A percentile compares a stretch with the other conserved stretches of the same genome.
phyloP scores from a whole-genome alignment of 306 rosid species.

The Cyamopsis tetragonoloba region DNA sequence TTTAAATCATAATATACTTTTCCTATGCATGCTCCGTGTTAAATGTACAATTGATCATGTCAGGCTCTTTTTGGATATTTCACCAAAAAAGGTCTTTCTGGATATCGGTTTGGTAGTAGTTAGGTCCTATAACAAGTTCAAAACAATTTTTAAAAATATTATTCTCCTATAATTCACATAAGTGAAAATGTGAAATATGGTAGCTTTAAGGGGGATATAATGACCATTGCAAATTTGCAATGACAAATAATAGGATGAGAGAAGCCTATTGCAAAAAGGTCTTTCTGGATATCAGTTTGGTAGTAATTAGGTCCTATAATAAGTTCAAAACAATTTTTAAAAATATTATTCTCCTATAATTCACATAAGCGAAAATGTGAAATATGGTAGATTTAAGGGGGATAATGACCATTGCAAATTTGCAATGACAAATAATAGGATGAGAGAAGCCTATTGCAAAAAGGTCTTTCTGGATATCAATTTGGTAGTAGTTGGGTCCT shows the following conservation, averaged over 20 bases:
- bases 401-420: neutral
- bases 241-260: neutral
- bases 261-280: too few relatives aligned
- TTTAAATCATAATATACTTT: neutral
- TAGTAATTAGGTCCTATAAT: neutral
- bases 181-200: neutral
- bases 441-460: neutral
- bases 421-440: neutral
- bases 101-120: neutral
- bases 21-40: neutral
- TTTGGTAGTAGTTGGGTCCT: neutral
- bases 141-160: neutral
- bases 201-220: neutral
- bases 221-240: neutral
- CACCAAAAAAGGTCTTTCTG: too few relatives aligned
- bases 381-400: neutral
- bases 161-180: neutral
- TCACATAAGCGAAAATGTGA: neutral
- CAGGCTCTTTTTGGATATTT: neutral
- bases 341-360: conserved; percentile 1
- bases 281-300: too few relatives aligned
- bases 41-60: neutral
- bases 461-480: too few relatives aligned
- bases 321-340: neutral
- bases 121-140: neutral